A percentile compares a stretch with the other conserved stretches of the same genome.
phyloP scores from a whole-genome alignment of 2,329 filamentous ascomycete genomes.

The Cordyceps cicadae region DNA sequence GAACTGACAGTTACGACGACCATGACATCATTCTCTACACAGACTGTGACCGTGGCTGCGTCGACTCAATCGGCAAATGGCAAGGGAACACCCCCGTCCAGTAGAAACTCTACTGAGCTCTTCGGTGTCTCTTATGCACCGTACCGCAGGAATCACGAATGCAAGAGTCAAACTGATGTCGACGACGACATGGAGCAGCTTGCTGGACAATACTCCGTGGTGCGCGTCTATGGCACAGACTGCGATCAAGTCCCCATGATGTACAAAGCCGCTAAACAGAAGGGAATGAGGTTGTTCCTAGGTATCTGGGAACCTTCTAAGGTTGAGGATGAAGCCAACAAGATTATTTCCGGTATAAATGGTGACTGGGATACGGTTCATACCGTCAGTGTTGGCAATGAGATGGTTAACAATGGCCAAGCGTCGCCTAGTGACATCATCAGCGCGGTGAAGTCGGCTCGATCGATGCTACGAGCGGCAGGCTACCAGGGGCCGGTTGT shows the following conservation, averaged over 20 bases:
- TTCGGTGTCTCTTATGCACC: constrained; percentile 42
- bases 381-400: constrained; percentile 72
- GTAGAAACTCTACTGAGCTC: constrained; percentile 14
- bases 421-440: constrained; percentile 47
- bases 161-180: constrained; percentile 59
- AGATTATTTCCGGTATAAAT: constrained; percentile 50
- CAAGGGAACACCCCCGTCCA: neutral
- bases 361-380: constrained; percentile 61
- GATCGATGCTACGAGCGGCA: constrained; percentile 45
- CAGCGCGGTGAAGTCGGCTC: constrained; percentile 48
- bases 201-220: constrained; percentile 45
- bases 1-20: neutral
- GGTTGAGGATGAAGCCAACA: constrained; percentile 48
- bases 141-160: constrained; percentile 45
- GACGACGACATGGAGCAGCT: constrained; percentile 53
- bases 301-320: constrained; percentile 60
- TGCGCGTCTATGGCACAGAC: constrained; percentile 75
- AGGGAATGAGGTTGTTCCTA: constrained; percentile 62
- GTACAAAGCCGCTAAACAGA: constrained; percentile 52
- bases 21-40: constrained; percentile 4
- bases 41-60: constrained; percentile 6
- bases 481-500: constrained; percentile 69
- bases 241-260: constrained; percentile 63
- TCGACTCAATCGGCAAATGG: neutral
- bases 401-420: constrained; percentile 60